These are phyloP conservation scores for Novymonas esmeraldas DNA, from an alignment of 208 protist species.

Conservation along the genomic window DNA sequence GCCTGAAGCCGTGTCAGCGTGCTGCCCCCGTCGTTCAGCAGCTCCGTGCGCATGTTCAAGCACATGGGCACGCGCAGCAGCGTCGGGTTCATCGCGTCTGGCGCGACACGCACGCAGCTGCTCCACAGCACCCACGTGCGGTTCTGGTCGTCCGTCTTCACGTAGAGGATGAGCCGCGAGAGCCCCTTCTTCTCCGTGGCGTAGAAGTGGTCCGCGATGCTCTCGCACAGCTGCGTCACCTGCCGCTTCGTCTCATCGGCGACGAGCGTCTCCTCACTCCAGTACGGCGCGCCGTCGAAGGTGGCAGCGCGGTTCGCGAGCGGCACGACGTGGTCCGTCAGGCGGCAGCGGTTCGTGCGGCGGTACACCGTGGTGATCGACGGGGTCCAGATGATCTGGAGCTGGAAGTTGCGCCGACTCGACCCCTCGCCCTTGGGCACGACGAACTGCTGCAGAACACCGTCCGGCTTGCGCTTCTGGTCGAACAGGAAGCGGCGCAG, in stretches of 20 bases:
- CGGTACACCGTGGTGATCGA: slow-evolving; percentile 84
- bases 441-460: slow-evolving; percentile 92
- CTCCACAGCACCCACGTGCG: slow-evolving; percentile 85
- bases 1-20: slow-evolving; percentile 47
- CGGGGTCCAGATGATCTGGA: slow-evolving; percentile 91
- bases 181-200: slow-evolving; percentile 83
- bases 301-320: slow-evolving; percentile 66
- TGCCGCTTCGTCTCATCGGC: slow-evolving; percentile 81
- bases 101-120: slow-evolving; percentile 71
- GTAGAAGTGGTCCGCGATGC: slow-evolving; percentile 88
- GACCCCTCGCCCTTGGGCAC: slow-evolving; percentile 79
- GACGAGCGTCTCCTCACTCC: slow-evolving; percentile 81
- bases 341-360: slow-evolving; percentile 72
- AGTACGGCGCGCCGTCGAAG: slow-evolving; percentile 84
- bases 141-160: slow-evolving; percentile 82
- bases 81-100: slow-evolving; percentile 75
- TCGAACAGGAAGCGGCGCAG: slow-evolving; percentile 86
- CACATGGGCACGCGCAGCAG: slow-evolving; percentile 66
- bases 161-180: slow-evolving; percentile 80
- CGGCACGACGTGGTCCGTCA: slow-evolving; percentile 66
- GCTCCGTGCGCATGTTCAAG: slow-evolving; percentile 70
- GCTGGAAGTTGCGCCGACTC: slow-evolving; percentile 72
- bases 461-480: slow-evolving; percentile 80
- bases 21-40: slow-evolving; percentile 70
- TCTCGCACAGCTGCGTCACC: slow-evolving; percentile 72